These are phyloP conservation scores for Zarea fungicola DNA, from an alignment of 2,329 filamentous ascomycete genomes.

Conservation along the genomic window DNA sequence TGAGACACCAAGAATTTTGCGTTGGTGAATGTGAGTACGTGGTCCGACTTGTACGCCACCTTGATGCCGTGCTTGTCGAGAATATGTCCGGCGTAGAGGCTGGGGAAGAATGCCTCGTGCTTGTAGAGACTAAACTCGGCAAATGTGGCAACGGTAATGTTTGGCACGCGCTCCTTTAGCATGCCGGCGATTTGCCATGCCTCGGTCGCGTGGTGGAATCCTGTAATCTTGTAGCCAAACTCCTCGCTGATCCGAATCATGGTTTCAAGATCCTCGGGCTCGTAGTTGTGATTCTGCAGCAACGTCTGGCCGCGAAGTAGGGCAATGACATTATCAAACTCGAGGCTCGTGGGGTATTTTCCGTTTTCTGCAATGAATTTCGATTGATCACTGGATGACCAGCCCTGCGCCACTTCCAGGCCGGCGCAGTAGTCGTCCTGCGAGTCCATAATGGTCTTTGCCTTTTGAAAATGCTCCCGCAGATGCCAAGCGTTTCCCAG, in stretches of 20 bases:
- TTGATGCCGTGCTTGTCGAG: constrained; percentile 34
- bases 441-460: constrained; percentile 28
- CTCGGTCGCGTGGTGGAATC: constrained; percentile 36
- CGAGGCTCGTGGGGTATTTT: constrained; percentile 28
- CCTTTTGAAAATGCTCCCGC: constrained; percentile 33
- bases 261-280: constrained; percentile 37
- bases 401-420: background rate
- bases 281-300: constrained; percentile 41
- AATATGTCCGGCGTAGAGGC: constrained; percentile 34
- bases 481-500: constrained; percentile 36
- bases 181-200: constrained; percentile 37
- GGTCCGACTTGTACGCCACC: constrained; percentile 40
- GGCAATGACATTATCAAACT: constrained; percentile 35
- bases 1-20: constrained; percentile 39
- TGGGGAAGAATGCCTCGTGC: constrained; percentile 36
- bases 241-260: constrained; percentile 38
- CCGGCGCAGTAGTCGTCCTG: constrained; percentile 28
- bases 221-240: constrained; percentile 36
- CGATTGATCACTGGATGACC: constrained; percentile 8
- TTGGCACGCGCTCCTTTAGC: constrained; percentile 33
- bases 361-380: constrained; percentile 19
- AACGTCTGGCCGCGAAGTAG: constrained; percentile 36
- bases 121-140: constrained; percentile 38
- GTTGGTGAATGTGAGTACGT: constrained; percentile 27
- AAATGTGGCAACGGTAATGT: constrained; percentile 39